Conservation (phyloP, 1,284 basidiomycete species). For the Anthracocystis panici-leucophaei region DNA sequence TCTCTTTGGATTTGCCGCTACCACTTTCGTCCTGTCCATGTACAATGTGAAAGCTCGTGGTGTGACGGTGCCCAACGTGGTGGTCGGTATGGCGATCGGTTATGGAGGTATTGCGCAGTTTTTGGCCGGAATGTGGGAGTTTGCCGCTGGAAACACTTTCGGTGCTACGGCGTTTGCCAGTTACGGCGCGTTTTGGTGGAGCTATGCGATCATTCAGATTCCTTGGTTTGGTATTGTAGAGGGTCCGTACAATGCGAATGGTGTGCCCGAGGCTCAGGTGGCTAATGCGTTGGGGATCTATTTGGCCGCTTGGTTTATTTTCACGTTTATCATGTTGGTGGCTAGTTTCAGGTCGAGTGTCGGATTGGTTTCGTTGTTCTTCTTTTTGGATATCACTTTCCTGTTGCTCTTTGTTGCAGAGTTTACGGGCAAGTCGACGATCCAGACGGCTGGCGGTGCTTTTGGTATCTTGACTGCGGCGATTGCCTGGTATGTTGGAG, state of each 20-base stretch:
- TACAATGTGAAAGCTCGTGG: constrained; percentile 66
- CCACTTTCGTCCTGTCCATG: constrained; percentile 74
- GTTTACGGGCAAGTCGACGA: constrained; percentile 49
- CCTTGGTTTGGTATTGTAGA: constrained; percentile 59
- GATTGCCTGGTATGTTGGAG: constrained; percentile 71
- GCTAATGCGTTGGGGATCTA: constrained; percentile 57
- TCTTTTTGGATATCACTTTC: constrained; percentile 77
- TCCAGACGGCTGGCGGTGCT: constrained; percentile 55
- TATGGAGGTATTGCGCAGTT: constrained; percentile 81
- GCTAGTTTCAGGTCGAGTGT: constrained; percentile 59
- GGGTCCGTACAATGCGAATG: constrained; percentile 27
- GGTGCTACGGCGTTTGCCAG: constrained; percentile 74
- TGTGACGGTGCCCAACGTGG: constrained; percentile 56
- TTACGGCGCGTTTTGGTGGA: constrained; percentile 67
- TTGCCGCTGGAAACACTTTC: constrained; percentile 78
- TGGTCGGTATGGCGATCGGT: constrained; percentile 61
- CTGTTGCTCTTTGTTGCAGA: constrained; percentile 68
- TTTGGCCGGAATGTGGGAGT: constrained; percentile 75
- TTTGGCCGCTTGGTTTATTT: constrained; percentile 65
- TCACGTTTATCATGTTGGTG: constrained; percentile 59
- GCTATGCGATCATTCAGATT: constrained; percentile 62
- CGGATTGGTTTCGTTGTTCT: constrained; percentile 75
- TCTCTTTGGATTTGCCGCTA: constrained; percentile 70
- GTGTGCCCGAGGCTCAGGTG: constrained; percentile 44
- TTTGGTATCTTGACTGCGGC: constrained; percentile 62